Evolutionary conservation across 495 filamentous ascomycete genomes (phyloP).

Genomic region (Podospora pseudopauciseta): DNA sequence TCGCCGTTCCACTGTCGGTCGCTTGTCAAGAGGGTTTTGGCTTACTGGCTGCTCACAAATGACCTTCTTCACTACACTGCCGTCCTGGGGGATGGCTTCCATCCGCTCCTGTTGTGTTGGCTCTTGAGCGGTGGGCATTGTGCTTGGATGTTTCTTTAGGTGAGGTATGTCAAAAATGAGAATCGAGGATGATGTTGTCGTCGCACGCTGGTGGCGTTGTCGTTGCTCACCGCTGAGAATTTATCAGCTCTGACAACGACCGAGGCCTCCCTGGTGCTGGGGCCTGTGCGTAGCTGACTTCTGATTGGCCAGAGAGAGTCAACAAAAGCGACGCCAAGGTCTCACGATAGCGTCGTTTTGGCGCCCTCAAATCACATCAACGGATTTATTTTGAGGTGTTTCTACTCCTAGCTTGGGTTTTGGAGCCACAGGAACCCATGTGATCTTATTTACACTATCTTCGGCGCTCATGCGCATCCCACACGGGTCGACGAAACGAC

Average conservation of each 20-base stretch:
- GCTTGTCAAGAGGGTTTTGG: not conserved
- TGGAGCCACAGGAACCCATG: too few relatives aligned
- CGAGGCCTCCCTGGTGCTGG: not conserved
- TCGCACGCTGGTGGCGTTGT: too few relatives aligned
- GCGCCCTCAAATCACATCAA: too few relatives aligned
- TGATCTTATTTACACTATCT: not conserved
- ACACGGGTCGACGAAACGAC: conserved; percentile 41
- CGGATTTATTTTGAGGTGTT: too few relatives aligned
- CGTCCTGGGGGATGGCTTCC: conserved; percentile 15
- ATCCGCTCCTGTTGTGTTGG: conserved; percentile 28
- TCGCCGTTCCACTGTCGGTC: not conserved
- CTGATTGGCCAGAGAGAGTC: too few relatives aligned
- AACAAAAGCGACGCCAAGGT: too few relatives aligned
- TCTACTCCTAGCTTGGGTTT: too few relatives aligned
- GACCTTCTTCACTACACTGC: not conserved
- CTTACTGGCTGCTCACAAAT: conserved; percentile 18
- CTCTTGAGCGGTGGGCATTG: conserved; percentile 21
- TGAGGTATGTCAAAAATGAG: not conserved
- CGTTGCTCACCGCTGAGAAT: not conserved
- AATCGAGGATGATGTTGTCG: not conserved
- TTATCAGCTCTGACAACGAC: not conserved
- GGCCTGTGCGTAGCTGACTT: not conserved
- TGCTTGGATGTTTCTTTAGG: conserved; percentile 6
- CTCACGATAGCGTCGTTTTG: too few relatives aligned
- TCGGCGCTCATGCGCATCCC: conserved; percentile 37